These are phyloP conservation scores for Zopfochytrium polystomum DNA, from an alignment of 371 early-diverging fungal genomes.

Conservation along the genomic window DNA sequence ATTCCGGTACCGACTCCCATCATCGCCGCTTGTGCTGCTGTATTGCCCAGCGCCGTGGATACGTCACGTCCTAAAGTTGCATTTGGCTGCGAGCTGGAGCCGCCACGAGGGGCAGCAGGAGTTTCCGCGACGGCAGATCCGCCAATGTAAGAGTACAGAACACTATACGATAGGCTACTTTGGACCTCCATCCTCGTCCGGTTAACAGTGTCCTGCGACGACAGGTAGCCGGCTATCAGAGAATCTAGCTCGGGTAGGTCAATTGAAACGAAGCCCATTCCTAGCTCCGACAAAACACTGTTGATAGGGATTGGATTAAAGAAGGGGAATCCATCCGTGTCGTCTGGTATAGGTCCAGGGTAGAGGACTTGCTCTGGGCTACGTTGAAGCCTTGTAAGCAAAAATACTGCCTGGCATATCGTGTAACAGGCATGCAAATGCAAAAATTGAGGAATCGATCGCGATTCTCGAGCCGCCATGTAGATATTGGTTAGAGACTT, in stretches of 20 bases:
- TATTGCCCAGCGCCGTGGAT: not conserved
- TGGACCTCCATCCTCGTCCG: conserved; percentile 4
- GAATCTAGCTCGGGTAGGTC: conserved; percentile 2
- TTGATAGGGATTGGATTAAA: not conserved
- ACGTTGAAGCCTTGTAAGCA: conserved; percentile 29
- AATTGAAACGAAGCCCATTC: not conserved
- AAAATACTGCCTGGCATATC: conserved; percentile 35
- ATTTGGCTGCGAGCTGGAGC: too few relatives aligned
- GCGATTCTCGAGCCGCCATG: not conserved
- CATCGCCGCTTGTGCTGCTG: not conserved
- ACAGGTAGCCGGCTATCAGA: not conserved
- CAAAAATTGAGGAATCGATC: conserved; percentile 24
- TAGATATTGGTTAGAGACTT: not conserved
- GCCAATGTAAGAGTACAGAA: conserved; percentile 16
- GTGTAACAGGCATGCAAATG: conserved; percentile 35
- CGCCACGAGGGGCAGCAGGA: not conserved
- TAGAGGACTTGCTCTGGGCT: conserved; percentile 27
- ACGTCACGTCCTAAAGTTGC: not conserved
- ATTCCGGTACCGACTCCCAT: conserved; percentile 14
- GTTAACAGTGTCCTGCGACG: conserved; percentile 11
- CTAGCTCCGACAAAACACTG: not conserved
- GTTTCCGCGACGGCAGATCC: not conserved
- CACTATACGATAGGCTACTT: conserved; percentile 1
- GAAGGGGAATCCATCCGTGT: not conserved
- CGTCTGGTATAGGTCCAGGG: conserved; percentile 15